These are phyloP conservation scores for Cutaneotrichosporon sp. DNA, from an alignment of 1,284 basidiomycete species.

Conservation along the genomic window DNA sequence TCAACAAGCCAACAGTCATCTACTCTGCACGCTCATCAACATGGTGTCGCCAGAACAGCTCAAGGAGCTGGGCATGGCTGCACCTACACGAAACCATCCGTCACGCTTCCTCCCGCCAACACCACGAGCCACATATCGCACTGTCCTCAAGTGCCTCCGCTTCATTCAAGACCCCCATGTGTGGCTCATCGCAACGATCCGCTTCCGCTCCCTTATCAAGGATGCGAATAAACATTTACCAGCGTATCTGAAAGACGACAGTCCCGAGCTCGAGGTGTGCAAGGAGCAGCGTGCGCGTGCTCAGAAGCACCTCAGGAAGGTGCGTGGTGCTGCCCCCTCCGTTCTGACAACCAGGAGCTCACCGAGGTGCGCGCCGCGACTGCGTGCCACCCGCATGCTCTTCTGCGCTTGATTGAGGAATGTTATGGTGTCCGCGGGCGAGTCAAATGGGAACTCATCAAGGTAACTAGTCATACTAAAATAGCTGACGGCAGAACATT, in stretches of 20 bases:
- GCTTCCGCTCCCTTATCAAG: slow-evolving; percentile 18
- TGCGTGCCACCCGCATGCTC: slow-evolving; percentile 43
- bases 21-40: not conserved
- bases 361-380: slow-evolving; percentile 37
- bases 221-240: not conserved
- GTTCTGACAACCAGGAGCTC: slow-evolving; percentile 28
- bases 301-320: not conserved
- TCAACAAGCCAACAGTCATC: not conserved
- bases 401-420: slow-evolving; percentile 28
- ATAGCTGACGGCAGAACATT: slow-evolving; percentile 21
- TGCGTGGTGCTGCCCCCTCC: not conserved
- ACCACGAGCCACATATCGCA: slow-evolving; percentile 33
- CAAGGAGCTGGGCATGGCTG: slow-evolving; percentile 2
- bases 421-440: slow-evolving; percentile 8
- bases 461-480: slow-evolving; percentile 22
- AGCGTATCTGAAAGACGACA: not conserved
- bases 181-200: slow-evolving; percentile 35
- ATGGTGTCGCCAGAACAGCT: not conserved
- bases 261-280: not conserved
- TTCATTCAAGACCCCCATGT: slow-evolving; percentile 45
- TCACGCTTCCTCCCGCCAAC: not conserved
- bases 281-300: slow-evolving; percentile 2
- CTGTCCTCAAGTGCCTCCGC: slow-evolving; percentile 36
- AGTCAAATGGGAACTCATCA: slow-evolving; percentile 25
- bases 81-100: not conserved